Evolutionary conservation across 1,284 basidiomycete genomes (phyloP), one percentile per base, ranked within the genome.

Genomic region (Inonotus obliquus): DNA sequence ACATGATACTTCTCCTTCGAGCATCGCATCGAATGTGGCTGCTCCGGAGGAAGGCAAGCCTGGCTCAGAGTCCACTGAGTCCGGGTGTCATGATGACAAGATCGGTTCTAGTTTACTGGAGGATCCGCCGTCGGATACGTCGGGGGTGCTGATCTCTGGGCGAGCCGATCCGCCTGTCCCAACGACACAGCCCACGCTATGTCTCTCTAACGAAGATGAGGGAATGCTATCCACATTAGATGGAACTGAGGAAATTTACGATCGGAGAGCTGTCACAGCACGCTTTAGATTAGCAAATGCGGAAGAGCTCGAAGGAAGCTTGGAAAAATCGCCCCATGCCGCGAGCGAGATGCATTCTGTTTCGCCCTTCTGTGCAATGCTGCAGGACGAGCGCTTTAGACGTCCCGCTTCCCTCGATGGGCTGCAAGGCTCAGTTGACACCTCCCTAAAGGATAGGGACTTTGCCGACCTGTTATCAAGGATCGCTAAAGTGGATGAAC

Each of bases 401-500:
- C 17, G 41, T 44, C n/a, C 41, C 32, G 4, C 9, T 1, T 44
- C 41, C 10, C 17, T 7, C 19, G 17, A 4, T 44, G 6, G 10
- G 7, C 19, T 44, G 17, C 9, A 60, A 32, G 37, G 10, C 23
- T 38, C 29, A 32, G 14, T 9, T 17, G 41, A 23, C 21, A 35
- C 7, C 35, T 11, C 2, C 14, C 51, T 9, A 27, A 9, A 35
- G 27, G 29, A 35, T 27, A n/a, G 14, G 13, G 35, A 38, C 4
- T 0, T 52, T 14, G 27, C 58, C 52, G 73, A 74, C 1, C 74
- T 86, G 1, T 73, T 89, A 2, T 69, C 70, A 0, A 76, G 79
- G 3, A 76, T 90, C 0, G 65, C 66, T 0, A 65, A 71, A 25
- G 76, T 79, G 6, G 77, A 75, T 60, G 73, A 77, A 41, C 83